A percentile compares a stretch with the other conserved stretches of the same genome.
These are phyloP conservation scores for Serendipita vermifera DNA, from an alignment of 768 basidiomycete species.

Conservation along the genomic window DNA sequence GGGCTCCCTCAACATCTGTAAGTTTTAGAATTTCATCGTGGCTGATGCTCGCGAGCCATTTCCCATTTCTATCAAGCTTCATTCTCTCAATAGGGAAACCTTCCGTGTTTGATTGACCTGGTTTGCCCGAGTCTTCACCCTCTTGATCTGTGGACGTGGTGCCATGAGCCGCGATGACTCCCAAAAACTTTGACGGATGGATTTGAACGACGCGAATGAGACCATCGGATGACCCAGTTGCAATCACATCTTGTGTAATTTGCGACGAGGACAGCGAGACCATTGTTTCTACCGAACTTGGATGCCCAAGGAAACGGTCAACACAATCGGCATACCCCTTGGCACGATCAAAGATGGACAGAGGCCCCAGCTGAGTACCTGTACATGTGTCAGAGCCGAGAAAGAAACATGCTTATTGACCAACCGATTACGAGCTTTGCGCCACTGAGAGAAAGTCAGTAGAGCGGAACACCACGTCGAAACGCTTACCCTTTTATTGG, in stretches of 20 bases:
- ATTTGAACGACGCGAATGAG: constrained; percentile 76
- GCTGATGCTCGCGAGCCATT: constrained; percentile 87
- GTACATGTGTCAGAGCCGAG: not conserved
- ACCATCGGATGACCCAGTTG: constrained; percentile 89
- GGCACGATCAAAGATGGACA: constrained; percentile 78
- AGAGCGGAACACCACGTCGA: not conserved
- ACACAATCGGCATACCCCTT: constrained; percentile 89
- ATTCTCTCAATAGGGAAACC: constrained; percentile 79
- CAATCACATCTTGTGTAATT: constrained; percentile 57
- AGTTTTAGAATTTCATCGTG: constrained; percentile 79
- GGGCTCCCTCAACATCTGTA: constrained; percentile 70
- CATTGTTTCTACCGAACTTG: constrained; percentile 79
- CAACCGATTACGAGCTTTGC: not conserved
- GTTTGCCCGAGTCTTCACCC: too few species aligned
- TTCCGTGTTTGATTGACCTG: not conserved
- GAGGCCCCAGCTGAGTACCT: constrained; percentile 78
- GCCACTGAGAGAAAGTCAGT: not conserved
- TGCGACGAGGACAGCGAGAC: constrained; percentile 50
- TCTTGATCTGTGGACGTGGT: constrained; percentile 25
- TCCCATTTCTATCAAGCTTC: constrained; percentile 42
- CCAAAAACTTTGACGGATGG: constrained; percentile 78
- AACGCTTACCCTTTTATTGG: constrained; percentile 60
- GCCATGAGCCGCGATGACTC: constrained; percentile 83
- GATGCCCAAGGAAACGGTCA: constrained; percentile 86
- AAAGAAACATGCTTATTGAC: not conserved